Base-by-base conservation (phyloP, 2,329 filamentous ascomycete species). In the Paracoccidioides brasiliensis region DNA sequence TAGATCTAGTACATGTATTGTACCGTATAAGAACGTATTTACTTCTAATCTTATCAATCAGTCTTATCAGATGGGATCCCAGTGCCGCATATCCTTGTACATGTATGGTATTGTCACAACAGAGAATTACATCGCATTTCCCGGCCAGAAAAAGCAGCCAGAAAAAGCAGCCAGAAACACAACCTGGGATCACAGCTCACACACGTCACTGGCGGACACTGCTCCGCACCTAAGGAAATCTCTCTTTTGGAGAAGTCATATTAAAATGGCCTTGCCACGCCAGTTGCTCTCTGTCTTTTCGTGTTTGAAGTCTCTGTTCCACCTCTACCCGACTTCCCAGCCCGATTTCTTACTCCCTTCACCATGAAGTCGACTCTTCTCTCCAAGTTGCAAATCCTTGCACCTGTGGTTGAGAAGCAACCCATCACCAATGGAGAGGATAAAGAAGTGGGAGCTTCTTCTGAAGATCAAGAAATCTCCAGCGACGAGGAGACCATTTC, bases 401-500 rank as follows among this genome's bases (percentile, higher is more conserved):
- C 37, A 7, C 52, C 53, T 37, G 37, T 55, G 5, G 40, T 15
- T 15, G 41, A 48, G 22, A 49, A 22, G 15, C 50, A 48, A 35
- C 28, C 14, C 2, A 14, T 42, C 2, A 37, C 38, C 15, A 43
- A 59, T 64, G 69, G 60, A 44, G 43, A 32, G 4, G 57, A 57
- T 37, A 57, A 56, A 38, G 48, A 53, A 51, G 5, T 38, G 15
- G 45, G 45, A 3, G 52, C 38, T 37, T 33, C 43, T 14, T 15
- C 37, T 32, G 28, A 38, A 37, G 14, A 55, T 22, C 45, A 56
- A 55, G 22, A 15, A 14, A 30, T 42, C 28, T n/a, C 33, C 33
- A 50, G 54, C 22, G 54, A 45, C 15, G 45, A 49, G 14, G 57
- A 57, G 3, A 30, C 30, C 15, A 53, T 53, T 37, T 57, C 57